These are phyloP conservation scores for Coemansia sp. DNA, from an alignment of 192 early-diverging fungal species.

Conservation along the genomic window DNA sequence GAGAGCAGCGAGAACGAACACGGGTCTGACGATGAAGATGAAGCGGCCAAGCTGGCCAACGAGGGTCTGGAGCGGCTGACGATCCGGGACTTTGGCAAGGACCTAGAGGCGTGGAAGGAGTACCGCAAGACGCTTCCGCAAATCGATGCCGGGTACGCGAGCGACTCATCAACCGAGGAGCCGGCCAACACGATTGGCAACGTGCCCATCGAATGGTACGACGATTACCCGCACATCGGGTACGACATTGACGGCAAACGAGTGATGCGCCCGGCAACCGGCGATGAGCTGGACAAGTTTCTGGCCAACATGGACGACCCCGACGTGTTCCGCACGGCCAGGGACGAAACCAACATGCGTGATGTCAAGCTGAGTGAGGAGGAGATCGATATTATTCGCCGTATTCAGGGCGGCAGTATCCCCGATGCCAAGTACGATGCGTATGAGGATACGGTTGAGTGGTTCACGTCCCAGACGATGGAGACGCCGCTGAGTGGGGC, in stretches of 20 bases:
- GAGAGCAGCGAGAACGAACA: conserved; percentile 39
- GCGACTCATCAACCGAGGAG: conserved; percentile 91
- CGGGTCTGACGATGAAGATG: conserved; percentile 41
- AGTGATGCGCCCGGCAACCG: conserved; percentile 82
- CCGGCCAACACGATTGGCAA: conserved; percentile 91
- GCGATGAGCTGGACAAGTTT: conserved; percentile 94
- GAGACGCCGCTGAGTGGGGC: conserved; percentile 81
- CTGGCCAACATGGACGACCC: conserved; percentile 90
- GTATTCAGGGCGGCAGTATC: conserved; percentile 77
- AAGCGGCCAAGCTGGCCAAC: conserved; percentile 37
- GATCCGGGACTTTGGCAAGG: conserved; percentile 50
- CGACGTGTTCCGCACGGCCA: conserved; percentile 83
- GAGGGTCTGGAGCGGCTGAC: conserved; percentile 44
- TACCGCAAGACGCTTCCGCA: conserved; percentile 70
- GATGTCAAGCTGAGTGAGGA: conserved; percentile 83
- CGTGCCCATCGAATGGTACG: conserved; percentile 97
- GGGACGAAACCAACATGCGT: conserved; percentile 77
- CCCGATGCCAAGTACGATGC: conserved; percentile 87
- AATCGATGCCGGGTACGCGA: conserved; percentile 92
- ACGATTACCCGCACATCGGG: conserved; percentile 94
- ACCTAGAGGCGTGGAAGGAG: conserved; percentile 41
- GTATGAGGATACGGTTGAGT: conserved; percentile 93
- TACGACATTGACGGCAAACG: conserved; percentile 94
- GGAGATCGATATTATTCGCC: conserved; percentile 92
- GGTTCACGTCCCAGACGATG: conserved; percentile 85